Percentiles rank a stretch among this genome's conserved stretches.
These are phyloP conservation scores for Coemansia sp. DNA, from an alignment of 192 early-diverging fungal species.

Conservation along the genomic window DNA sequence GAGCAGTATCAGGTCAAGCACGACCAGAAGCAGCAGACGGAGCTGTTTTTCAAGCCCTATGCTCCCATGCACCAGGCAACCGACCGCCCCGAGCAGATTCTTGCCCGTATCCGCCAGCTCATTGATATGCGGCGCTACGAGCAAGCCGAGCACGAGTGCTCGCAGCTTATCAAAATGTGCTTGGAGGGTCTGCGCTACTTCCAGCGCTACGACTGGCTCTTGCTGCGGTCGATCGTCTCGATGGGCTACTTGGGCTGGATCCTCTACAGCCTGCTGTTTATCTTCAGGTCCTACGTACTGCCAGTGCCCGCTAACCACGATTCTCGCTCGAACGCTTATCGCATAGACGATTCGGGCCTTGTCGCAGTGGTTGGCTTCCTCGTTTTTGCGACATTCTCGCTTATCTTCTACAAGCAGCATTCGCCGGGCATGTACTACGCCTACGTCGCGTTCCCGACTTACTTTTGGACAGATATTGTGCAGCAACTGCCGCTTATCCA, in stretches of 20 bases:
- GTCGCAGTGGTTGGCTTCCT: constrained; percentile 48
- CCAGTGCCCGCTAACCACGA: not conserved
- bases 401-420: constrained; percentile 73
- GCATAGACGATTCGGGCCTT: constrained; percentile 9
- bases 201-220: constrained; percentile 97
- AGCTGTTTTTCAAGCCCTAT: constrained; percentile 83
- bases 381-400: constrained; percentile 49
- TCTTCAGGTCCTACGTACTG: constrained; percentile 69
- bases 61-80: constrained; percentile 60
- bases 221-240: constrained; percentile 82
- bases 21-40: constrained; percentile 74
- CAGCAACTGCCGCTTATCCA: constrained; percentile 38
- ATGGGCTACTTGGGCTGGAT: constrained; percentile 93
- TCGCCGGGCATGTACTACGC: constrained; percentile 88
- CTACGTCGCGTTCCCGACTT: constrained; percentile 84
- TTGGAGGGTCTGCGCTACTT: constrained; percentile 91
- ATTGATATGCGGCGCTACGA: constrained; percentile 67
- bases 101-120: constrained; percentile 61
- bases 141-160: constrained; percentile 71
- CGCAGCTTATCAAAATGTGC: constrained; percentile 63
- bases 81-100: constrained; percentile 57
- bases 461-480: constrained; percentile 77
- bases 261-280: constrained; percentile 78
- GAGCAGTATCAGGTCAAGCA: constrained; percentile 89
- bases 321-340: constrained; percentile 9